These are phyloP conservation scores for Kokia cookei DNA, from an alignment of 441 rosid genomes.

Conservation along the genomic window DNA sequence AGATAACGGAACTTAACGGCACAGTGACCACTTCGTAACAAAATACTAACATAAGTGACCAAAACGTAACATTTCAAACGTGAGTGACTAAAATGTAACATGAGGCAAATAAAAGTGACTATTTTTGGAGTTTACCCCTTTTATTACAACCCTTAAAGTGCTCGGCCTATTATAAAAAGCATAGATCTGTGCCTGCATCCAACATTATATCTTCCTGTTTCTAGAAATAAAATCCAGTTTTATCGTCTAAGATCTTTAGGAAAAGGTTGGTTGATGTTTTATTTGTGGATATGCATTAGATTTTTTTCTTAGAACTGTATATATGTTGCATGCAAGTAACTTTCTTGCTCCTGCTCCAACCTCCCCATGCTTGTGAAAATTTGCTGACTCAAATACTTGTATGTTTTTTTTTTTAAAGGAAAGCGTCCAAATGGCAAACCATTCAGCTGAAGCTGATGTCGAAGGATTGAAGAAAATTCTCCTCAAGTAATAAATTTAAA, in stretches of 20 bases:
- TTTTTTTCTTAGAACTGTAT: no score
- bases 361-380: background rate
- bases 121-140: no score
- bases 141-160: background rate
- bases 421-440: conserved; percentile 3
- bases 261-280: background rate
- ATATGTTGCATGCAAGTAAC: background rate
- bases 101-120: no score
- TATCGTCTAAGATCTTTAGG: background rate
- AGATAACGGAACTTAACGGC: no score
- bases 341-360: background rate
- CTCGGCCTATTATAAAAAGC: conserved; percentile 2
- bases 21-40: no score
- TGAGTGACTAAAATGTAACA: no score
- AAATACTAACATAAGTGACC: no score
- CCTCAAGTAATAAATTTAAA: background rate
- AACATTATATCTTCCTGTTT: background rate
- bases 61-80: no score
- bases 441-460: background rate
- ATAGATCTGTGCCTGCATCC: background rate
- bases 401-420: background rate
- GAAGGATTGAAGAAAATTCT: conserved; percentile 9
- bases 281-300: background rate
- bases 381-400: background rate
- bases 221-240: background rate